Conservation (phyloP, 805 yeast genomes). For the Pachysolen tannophilus region DNA sequence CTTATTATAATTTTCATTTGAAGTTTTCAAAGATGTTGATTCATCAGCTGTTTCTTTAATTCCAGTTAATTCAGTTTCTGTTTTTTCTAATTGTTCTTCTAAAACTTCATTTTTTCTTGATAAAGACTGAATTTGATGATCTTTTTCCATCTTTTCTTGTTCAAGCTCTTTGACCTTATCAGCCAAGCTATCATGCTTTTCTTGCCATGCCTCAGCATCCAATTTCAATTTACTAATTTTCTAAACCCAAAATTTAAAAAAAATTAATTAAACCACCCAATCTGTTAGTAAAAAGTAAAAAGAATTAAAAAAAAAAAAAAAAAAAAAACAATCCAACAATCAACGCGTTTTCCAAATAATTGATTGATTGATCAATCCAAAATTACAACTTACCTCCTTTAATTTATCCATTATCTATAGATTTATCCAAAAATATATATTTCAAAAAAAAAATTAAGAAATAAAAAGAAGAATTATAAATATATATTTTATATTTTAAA, state of each 20-base stretch:
- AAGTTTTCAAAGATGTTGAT: conserved; percentile 77
- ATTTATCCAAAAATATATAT: not conserved
- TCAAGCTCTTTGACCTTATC: conserved; percentile 81
- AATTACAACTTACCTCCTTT: conserved; percentile 40
- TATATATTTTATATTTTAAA: not conserved
- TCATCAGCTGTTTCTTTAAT: conserved; percentile 86
- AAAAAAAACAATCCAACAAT: not conserved
- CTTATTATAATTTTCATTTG: conserved; percentile 86
- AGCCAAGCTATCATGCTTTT: conserved; percentile 82
- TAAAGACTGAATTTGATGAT: conserved; percentile 88
- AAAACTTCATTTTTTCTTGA: conserved; percentile 85
- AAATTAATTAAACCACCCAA: not conserved
- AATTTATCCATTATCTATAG: conserved; percentile 43
- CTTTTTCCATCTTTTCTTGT: conserved; percentile 87
- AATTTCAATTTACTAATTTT: conserved; percentile 83
- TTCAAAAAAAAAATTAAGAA: not conserved
- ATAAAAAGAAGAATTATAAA: not conserved
- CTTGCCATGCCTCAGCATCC: conserved; percentile 97
- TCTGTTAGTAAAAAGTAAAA: not conserved
- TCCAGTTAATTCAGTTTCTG: conserved; percentile 65
- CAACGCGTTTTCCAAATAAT: not conserved
- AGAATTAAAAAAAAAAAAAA: not conserved
- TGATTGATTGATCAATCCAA: not conserved
- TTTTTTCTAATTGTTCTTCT: conserved; percentile 75
- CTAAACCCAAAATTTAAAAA: conserved; percentile 30